Percentiles rank a stretch among this genome's conserved stretches.
phyloP scores from a whole-genome alignment of 345 rosid genomes.

The Eucalyptus cloeziana region DNA sequence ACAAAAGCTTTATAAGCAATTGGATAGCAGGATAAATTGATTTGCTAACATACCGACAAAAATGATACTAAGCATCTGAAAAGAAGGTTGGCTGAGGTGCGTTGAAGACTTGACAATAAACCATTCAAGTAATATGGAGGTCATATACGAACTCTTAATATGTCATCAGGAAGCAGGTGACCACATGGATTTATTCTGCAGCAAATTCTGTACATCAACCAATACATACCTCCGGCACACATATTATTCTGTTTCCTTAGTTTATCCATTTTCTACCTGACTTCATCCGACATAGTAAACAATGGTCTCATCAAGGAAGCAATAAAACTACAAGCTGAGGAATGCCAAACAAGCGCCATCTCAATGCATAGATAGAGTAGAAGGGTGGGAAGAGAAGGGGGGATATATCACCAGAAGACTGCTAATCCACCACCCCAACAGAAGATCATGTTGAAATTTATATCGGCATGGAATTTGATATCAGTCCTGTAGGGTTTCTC shows the following conservation, averaged over 20 bases:
- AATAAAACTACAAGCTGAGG: background rate
- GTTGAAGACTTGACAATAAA: background rate
- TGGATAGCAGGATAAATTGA: background rate
- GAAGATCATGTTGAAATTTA: slow-evolving; percentile 92
- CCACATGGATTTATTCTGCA: background rate
- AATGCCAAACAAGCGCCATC: background rate
- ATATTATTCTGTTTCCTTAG: background rate
- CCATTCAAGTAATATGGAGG: background rate
- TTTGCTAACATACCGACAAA: background rate
- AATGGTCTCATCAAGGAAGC: background rate
- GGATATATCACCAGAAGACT: slow-evolving; percentile 48
- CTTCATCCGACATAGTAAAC: background rate
- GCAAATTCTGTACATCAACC: rapidly evolving
- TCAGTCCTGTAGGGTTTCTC: slow-evolving; percentile 66
- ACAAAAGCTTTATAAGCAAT: slow-evolving; percentile 2
- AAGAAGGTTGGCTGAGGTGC: background rate
- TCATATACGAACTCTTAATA: background rate
- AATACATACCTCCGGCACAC: background rate
- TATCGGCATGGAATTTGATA: slow-evolving; percentile 92
- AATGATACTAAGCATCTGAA: background rate
- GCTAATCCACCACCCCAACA: slow-evolving; percentile 97
- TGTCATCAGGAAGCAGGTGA: background rate
- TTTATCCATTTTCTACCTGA: background rate
- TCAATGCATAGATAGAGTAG: background rate
- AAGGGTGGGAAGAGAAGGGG: background rate